Conservation (phyloP, 2,329 filamentous ascomycete genomes). For the Whalleya microplaca region DNA sequence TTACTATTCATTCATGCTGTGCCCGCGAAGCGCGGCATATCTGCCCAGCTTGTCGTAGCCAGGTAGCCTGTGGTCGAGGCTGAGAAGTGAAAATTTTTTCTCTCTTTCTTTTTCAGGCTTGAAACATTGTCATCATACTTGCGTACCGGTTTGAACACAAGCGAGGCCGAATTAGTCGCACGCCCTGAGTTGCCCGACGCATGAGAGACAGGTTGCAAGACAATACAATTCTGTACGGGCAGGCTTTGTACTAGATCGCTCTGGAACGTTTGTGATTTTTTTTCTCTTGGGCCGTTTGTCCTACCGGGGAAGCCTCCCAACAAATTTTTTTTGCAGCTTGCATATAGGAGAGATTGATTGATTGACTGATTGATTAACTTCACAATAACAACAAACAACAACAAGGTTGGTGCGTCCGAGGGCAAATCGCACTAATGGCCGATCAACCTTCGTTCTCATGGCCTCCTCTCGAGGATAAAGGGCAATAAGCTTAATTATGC, state of each 20-base stretch:
- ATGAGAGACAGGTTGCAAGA: slow-evolving; percentile 24
- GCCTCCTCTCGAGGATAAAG: background rate
- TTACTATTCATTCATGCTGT: background rate
- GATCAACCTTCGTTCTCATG: background rate
- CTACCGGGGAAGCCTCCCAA: slow-evolving; percentile 23
- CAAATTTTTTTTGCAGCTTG: slow-evolving; percentile 6
- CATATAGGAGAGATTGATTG: slow-evolving; percentile 13
- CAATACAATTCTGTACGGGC: slow-evolving; percentile 21
- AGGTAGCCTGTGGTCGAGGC: slow-evolving; percentile 22
- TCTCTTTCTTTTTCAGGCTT: slow-evolving; percentile 17
- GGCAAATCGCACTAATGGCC: background rate
- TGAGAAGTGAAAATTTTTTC: slow-evolving; percentile 19
- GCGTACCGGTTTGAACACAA: slow-evolving; percentile 18
- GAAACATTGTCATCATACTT: slow-evolving; percentile 30
- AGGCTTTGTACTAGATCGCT: slow-evolving; percentile 14
- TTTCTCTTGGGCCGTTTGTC: slow-evolving; percentile 22
- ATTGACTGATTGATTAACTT: slow-evolving; percentile 13
- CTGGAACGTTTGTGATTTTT: slow-evolving; percentile 26
- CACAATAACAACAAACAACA: slow-evolving; percentile 3
- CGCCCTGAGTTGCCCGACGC: slow-evolving; percentile 19
- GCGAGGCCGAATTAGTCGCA: slow-evolving; percentile 23
- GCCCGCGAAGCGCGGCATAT: background rate
- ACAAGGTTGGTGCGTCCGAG: background rate
- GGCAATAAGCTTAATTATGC: background rate
- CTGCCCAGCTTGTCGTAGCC: slow-evolving; percentile 8